phyloP scores from a whole-genome alignment of 2,329 filamentous ascomycete genomes.

The Ilyonectria sp. region DNA sequence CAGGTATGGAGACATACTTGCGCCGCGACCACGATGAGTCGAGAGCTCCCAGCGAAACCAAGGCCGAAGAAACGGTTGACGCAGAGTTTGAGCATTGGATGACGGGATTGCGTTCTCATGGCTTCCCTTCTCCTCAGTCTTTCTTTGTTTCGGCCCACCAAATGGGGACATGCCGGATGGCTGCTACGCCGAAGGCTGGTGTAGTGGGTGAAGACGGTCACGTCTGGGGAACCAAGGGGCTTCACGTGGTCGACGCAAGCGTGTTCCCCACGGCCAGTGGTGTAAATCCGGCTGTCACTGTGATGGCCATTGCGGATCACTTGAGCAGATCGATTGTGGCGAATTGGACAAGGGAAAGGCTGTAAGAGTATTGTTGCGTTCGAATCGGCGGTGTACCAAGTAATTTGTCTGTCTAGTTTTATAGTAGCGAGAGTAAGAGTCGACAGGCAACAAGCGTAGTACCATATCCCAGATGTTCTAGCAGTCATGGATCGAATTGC shows the following conservation, averaged over 20 bases:
- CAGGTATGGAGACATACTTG: slow-evolving; percentile 73
- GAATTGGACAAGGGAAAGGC: slow-evolving; percentile 5
- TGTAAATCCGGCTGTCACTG: slow-evolving; percentile 82
- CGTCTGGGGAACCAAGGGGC: slow-evolving; percentile 72
- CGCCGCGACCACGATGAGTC: slow-evolving; percentile 38
- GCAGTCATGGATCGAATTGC: not conserved
- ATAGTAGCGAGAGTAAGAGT: not conserved
- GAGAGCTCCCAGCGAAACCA: slow-evolving; percentile 32
- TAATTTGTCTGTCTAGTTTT: not conserved
- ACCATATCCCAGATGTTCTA: not conserved
- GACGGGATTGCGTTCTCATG: slow-evolving; percentile 7
- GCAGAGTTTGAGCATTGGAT: slow-evolving; percentile 65
- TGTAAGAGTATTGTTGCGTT: not conserved
- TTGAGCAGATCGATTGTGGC: slow-evolving; percentile 14
- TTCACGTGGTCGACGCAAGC: slow-evolving; percentile 79
- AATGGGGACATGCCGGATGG: slow-evolving; percentile 82
- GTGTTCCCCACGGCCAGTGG: slow-evolving; percentile 79
- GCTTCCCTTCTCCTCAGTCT: slow-evolving; percentile 48
- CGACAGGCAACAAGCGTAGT: not conserved
- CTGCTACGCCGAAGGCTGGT: slow-evolving; percentile 60
- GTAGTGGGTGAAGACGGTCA: slow-evolving; percentile 67
- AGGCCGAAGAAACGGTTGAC: slow-evolving; percentile 56
- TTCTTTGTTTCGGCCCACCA: slow-evolving; percentile 78
- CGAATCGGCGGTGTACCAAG: not conserved
- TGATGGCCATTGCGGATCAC: slow-evolving; percentile 73